Percentiles rank a stretch among this genome's conserved stretches.
phyloP scores from a whole-genome alignment of 2,329 filamentous ascomycete genomes.

The Leptosphaerulina australis region DNA sequence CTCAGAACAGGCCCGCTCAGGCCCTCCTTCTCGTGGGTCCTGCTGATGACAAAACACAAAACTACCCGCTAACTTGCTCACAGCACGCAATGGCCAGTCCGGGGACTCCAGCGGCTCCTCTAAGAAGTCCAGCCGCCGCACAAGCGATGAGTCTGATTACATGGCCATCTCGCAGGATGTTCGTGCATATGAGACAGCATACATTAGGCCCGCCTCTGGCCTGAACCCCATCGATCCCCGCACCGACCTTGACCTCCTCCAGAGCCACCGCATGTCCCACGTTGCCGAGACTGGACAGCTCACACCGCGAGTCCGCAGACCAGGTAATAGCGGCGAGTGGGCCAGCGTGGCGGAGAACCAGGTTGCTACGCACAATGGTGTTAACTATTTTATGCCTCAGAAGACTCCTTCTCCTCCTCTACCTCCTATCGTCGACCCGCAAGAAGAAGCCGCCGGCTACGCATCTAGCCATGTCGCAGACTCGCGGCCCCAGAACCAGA shows the following conservation, averaged over 20 bases:
- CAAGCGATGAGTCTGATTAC: constrained; percentile 47
- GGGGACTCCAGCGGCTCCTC: constrained; percentile 27
- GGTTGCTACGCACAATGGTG: constrained; percentile 41
- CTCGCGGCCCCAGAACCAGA: constrained; percentile 24
- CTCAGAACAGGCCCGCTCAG: constrained; percentile 36
- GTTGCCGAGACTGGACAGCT: constrained; percentile 59
- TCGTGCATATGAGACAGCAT: constrained; percentile 44
- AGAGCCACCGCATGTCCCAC: constrained; percentile 56
- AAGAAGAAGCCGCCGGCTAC: constrained; percentile 18
- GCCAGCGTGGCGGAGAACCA: constrained; percentile 44
- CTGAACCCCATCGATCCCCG: constrained; percentile 39
- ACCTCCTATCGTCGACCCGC: constrained; percentile 22
- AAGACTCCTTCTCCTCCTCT: constrained; percentile 47
- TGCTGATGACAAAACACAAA: too few species aligned
- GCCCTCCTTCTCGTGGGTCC: constrained; percentile 38
- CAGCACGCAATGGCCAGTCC: constrained; percentile 34
- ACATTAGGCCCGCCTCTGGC: constrained; percentile 36
- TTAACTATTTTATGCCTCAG: constrained; percentile 48
- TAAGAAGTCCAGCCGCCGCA: constrained; percentile 40
- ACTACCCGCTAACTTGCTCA: constrained; percentile 8
- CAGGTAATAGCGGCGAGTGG: constrained; percentile 48
- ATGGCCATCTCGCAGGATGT: constrained; percentile 35
- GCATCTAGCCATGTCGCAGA: constrained; percentile 21
- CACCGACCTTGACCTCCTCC: constrained; percentile 50
- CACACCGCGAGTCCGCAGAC: constrained; percentile 48